phyloP scores from a whole-genome alignment of 176 grass and related monocot species.

The Carex myosuroides region DNA sequence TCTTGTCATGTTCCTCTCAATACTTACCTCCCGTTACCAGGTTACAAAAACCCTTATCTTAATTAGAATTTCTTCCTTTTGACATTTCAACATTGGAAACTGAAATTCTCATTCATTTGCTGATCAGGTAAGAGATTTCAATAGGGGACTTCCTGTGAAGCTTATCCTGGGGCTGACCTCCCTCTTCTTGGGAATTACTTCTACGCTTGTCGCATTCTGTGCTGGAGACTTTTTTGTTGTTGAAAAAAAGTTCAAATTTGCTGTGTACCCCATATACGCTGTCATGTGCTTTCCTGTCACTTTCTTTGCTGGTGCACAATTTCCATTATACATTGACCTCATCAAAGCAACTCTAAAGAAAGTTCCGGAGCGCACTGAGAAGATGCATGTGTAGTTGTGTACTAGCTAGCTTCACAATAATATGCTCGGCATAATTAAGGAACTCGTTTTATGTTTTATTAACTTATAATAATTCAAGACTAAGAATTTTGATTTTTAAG shows the following conservation, averaged over 20 bases:
- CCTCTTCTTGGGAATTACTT: slow-evolving; percentile 10
- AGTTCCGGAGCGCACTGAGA: slow-evolving; percentile 1
- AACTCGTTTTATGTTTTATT: background rate
- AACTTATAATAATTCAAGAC: background rate
- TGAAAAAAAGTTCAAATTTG: background rate
- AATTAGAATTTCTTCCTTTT: background rate
- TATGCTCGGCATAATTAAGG: background rate
- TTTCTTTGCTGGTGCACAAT: background rate
- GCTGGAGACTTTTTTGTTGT: slow-evolving; percentile 12
- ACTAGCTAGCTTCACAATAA: background rate
- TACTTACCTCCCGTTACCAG: slow-evolving; percentile 20
- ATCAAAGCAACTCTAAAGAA: background rate
- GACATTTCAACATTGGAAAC: background rate
- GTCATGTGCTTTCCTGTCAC: background rate
- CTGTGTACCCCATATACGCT: background rate
- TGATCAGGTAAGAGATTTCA: slow-evolving; percentile 8
- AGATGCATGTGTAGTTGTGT: background rate
- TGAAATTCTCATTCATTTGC: background rate
- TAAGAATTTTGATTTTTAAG: background rate
- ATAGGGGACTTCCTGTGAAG: background rate
- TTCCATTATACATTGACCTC: slow-evolving; percentile 1
- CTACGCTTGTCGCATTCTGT: slow-evolving; percentile 13
- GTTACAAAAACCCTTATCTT: background rate
- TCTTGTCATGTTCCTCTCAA: slow-evolving; percentile 23
- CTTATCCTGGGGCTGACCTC: slow-evolving; percentile 20